Evolutionary conservation across 208 protist species (phyloP), one percentile per base, ranked within the genome.

Genomic region (Wallacemonas sp.): DNA sequence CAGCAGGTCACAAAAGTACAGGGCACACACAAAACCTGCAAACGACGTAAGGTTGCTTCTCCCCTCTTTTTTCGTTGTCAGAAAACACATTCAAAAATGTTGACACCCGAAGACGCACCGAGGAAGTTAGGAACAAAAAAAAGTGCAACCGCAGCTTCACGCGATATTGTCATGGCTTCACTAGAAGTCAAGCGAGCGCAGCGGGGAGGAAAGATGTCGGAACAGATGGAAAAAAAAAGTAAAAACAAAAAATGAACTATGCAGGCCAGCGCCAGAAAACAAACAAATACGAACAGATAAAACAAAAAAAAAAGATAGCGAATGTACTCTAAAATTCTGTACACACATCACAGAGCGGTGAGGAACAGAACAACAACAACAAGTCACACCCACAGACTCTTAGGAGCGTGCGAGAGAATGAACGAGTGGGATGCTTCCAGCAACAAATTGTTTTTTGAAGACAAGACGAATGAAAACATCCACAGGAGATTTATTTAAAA

Each of bases 271-370:
- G 26, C 54, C 45, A 48, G 45, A 29, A 50, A 39, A 45, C n/a
- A n/a, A n/a, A n/a, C n/a, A n/a, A n/a, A n/a, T n/a, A n/a, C n/a
- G n/a, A n/a, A n/a, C n/a, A 62, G 29, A 63, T n/a, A 63, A 46
- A 70, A 20, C 44, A 22, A 70, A 31, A 65, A 57, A 72, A 62
- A 72, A 57, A 55, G 55, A 61, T n/a, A 62, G 44, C 22, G 46
- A 62, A 49, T 63, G 33, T 2, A 36, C 32, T 29, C 31, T 44
- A 54, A 41, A 66, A 39, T 50, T 16, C 32, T 45, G 31, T 45
- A 48, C 10, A n/a, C 18, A 38, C 29, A 48, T 18, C 38, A 7
- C 7, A 42, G 38, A 42, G 38, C 7, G 38, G 7, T 7, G 38
- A 42, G 38, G 7, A 7, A 14, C 38, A 14, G 14, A 18, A 50